phyloP scores from a whole-genome alignment of 2,329 filamentous ascomycete species.

The Eutypa lata region DNA sequence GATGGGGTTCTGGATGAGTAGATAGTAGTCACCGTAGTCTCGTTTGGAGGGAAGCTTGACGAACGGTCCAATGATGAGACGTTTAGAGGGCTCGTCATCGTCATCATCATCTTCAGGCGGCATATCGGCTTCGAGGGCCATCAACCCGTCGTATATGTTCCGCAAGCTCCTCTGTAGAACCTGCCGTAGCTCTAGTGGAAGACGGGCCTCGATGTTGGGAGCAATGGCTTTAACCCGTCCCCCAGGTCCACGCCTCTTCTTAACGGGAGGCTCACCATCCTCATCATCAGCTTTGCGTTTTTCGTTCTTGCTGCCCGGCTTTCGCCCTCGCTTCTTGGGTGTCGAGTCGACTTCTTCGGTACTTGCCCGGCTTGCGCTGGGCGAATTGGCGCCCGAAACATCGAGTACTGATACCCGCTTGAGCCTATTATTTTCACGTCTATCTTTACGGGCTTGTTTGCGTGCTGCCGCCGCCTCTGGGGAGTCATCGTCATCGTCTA shows the following conservation, averaged over 20 bases:
- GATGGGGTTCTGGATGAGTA: conserved; percentile 88
- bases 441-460: conserved; percentile 81
- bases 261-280: conserved; percentile 73
- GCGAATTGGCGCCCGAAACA: conserved; percentile 62
- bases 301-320: conserved; percentile 67
- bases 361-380: conserved; percentile 74
- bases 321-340: conserved; percentile 81
- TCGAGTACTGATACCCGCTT: conserved; percentile 45
- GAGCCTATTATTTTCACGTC: conserved; percentile 71
- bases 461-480: conserved; percentile 90
- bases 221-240: conserved; percentile 62
- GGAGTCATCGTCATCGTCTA: conserved; percentile 92
- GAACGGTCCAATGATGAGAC: conserved; percentile 90
- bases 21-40: conserved; percentile 91
- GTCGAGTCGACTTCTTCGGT: conserved; percentile 76
- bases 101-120: conserved; percentile 53
- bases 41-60: conserved; percentile 85
- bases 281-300: conserved; percentile 86
- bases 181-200: conserved; percentile 67
- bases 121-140: conserved; percentile 80
- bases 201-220: conserved; percentile 37
- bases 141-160: conserved; percentile 73
- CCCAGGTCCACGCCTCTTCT: conserved; percentile 73
- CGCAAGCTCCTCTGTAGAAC: conserved; percentile 78
- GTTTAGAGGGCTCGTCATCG: conserved; percentile 59